Percentiles rank a stretch among this genome's conserved stretches.
phyloP scores from a whole-genome alignment of 495 filamentous ascomycete species.

The Letharia lupina region DNA sequence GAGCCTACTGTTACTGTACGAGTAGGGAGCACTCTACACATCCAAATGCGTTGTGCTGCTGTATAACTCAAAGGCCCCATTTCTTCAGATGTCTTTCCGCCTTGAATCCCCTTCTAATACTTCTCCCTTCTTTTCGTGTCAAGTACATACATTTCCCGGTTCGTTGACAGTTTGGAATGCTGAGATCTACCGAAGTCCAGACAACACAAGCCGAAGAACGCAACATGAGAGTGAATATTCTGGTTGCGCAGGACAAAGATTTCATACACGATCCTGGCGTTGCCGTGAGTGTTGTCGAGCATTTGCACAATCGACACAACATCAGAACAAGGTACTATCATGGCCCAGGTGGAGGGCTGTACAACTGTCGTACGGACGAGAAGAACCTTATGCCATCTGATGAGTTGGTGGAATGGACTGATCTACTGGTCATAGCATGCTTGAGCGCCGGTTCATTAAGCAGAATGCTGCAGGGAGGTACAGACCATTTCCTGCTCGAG shows the following conservation, averaged over 20 bases:
- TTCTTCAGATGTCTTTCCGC: background rate
- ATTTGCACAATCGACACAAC: conserved; percentile 3
- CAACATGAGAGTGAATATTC: conserved; percentile 7
- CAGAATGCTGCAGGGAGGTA: conserved; percentile 73
- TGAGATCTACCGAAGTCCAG: background rate
- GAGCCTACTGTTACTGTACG: background rate
- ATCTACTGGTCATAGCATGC: conserved; percentile 73
- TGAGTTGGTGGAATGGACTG: conserved; percentile 58
- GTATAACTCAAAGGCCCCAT: background rate
- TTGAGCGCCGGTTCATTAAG: conserved; percentile 73
- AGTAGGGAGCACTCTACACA: background rate
- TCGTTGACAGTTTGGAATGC: background rate
- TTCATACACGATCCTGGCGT: background rate
- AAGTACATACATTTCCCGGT: background rate
- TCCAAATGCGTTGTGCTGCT: background rate
- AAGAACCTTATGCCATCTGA: background rate
- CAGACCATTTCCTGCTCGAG: conserved; percentile 63
- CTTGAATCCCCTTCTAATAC: background rate
- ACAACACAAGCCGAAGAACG: background rate
- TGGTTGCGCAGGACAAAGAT: conserved; percentile 9
- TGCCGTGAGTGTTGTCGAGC: background rate
- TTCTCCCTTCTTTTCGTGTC: background rate
- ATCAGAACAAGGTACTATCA: conserved; percentile 6
- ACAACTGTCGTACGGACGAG: background rate
- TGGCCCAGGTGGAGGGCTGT: background rate